phyloP scores from a whole-genome alignment of 441 rosid species.

The Bruguiera hainesii region DNA sequence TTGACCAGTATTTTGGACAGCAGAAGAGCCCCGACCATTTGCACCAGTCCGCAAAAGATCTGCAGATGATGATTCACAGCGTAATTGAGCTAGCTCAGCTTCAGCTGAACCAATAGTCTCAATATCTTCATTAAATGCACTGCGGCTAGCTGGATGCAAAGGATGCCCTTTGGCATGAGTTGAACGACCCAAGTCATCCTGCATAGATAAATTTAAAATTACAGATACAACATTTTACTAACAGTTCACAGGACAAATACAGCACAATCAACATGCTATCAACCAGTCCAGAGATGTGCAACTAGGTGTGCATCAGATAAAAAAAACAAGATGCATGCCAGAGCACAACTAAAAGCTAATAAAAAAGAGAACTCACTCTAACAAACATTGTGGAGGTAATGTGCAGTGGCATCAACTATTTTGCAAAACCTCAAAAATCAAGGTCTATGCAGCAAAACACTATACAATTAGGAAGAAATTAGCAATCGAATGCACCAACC shows the following conservation, averaged over 20 bases:
- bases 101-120: constrained; percentile 44
- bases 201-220: constrained; percentile 25
- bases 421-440: too few relatives aligned
- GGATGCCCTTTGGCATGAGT: constrained; percentile 41
- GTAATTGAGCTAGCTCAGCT: constrained; percentile 54
- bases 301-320: not conserved
- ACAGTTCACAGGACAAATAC: not conserved
- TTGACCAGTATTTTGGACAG: constrained; percentile 41
- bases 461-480: too few relatives aligned
- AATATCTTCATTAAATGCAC: constrained; percentile 61
- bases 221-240: not conserved
- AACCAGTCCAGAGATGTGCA: not conserved
- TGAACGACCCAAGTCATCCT: constrained; percentile 67
- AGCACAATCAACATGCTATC: not conserved
- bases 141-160: constrained; percentile 85
- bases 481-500: too few relatives aligned
- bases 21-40: constrained; percentile 39
- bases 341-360: not conserved
- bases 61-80: constrained; percentile 33
- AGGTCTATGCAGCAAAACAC: too few relatives aligned
- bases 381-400: too few relatives aligned
- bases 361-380: too few relatives aligned
- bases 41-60: constrained; percentile 37
- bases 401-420: too few relatives aligned
- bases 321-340: not conserved